A percentile compares a stretch with the other conserved stretches of the same genome.
Conservation (phyloP, 495 filamentous ascomycete species). For the Hypomontagnella monticulosa region DNA sequence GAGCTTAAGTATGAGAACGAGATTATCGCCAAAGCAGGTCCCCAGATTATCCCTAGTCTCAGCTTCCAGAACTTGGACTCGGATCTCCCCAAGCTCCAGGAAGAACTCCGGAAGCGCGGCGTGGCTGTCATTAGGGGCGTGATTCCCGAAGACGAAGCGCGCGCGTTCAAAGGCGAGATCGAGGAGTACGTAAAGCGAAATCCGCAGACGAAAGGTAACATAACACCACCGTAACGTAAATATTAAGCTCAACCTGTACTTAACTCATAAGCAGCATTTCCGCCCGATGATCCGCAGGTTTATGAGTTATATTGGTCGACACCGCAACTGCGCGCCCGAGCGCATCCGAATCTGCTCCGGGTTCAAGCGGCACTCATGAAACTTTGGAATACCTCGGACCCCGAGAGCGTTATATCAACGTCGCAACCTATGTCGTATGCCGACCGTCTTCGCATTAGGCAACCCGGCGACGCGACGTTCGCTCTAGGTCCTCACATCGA, state of each 20-base stretch:
- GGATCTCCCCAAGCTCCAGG: constrained; percentile 52
- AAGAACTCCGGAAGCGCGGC: constrained; percentile 69
- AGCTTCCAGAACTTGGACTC: constrained; percentile 63
- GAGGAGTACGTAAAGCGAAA: constrained; percentile 71
- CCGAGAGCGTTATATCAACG: constrained; percentile 66
- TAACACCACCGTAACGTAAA: background rate
- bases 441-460: constrained; percentile 82
- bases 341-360: constrained; percentile 74
- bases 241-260: constrained; percentile 9
- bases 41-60: constrained; percentile 66
- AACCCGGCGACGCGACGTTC: constrained; percentile 79
- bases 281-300: constrained; percentile 70
- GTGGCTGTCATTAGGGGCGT: constrained; percentile 71
- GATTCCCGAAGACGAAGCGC: constrained; percentile 65
- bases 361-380: constrained; percentile 78
- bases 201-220: constrained; percentile 61
- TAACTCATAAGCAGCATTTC: constrained; percentile 58
- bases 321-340: constrained; percentile 76
- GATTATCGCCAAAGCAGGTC: constrained; percentile 50
- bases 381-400: constrained; percentile 73
- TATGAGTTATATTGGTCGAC: constrained; percentile 92
- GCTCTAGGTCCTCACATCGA: constrained; percentile 88
- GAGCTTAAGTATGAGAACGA: constrained; percentile 64
- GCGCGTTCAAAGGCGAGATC: constrained; percentile 64
- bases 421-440: constrained; percentile 76